Evolutionary conservation across 352 stramenopile genomes (phyloP).

Genomic region (Globisporangium barbulae): DNA sequence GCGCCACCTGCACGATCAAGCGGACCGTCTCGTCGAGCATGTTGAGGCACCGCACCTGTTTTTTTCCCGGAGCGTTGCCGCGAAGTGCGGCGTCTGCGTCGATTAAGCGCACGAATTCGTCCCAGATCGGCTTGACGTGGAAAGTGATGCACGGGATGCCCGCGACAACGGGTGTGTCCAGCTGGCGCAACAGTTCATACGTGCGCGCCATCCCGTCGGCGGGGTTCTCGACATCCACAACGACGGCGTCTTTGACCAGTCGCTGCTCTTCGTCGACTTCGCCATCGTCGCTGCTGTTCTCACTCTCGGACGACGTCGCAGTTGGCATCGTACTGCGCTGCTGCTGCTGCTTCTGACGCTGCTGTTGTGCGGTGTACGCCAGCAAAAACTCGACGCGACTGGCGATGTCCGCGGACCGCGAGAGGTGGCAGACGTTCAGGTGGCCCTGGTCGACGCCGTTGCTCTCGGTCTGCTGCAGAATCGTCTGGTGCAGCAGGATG

Average conservation of each 20-base stretch:
- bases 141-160: conserved; percentile 56
- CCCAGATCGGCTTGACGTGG: conserved; percentile 43
- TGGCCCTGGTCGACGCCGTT: conserved; percentile 46
- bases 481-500: conserved; percentile 50
- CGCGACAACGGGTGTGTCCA: conserved; percentile 30
- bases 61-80: neutral
- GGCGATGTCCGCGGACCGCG: conserved; percentile 38
- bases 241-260: neutral
- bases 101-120: conserved; percentile 28
- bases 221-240: conserved; percentile 30
- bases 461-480: conserved; percentile 46
- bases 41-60: conserved; percentile 34
- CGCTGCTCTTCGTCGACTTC: conserved; percentile 5
- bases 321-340: neutral
- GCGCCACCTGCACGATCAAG: conserved; percentile 30
- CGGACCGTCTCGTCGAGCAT: conserved; percentile 38
- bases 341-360: neutral
- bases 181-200: conserved; percentile 33
- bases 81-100: neutral
- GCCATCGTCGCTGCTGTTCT: neutral
- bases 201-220: conserved; percentile 46
- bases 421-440: conserved; percentile 46
- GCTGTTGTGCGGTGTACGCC: conserved; percentile 4
- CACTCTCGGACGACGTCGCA: neutral
- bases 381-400: conserved; percentile 31